Percentiles rank a stretch among this genome's conserved stretches.
phyloP scores from a whole-genome alignment of 2,329 filamentous ascomycete genomes.

The Trematosphaeria pertusa region DNA sequence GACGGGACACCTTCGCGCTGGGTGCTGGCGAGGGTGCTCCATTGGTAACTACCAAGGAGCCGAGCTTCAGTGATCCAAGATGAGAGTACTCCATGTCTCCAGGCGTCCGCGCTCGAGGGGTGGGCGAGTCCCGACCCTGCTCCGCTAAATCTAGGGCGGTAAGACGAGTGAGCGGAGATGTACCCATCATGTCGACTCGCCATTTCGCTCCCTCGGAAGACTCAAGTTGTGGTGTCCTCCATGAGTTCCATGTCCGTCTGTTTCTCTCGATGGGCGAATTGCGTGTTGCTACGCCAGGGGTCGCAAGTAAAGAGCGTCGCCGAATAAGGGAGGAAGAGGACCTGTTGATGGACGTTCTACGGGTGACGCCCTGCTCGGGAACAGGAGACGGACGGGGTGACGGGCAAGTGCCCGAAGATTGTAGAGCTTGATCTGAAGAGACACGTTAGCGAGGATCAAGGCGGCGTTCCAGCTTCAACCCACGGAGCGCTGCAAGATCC shows the following conservation, averaged over 20 bases:
- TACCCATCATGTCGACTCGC: conserved; percentile 31
- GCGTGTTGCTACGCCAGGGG: conserved; percentile 50
- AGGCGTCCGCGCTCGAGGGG: conserved; percentile 47
- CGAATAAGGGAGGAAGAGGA: conserved; percentile 42
- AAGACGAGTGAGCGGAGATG: conserved; percentile 29
- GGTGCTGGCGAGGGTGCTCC: conserved; percentile 55
- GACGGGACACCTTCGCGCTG: conserved; percentile 32
- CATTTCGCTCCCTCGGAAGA: conserved; percentile 40
- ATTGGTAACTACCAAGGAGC: conserved; percentile 56
- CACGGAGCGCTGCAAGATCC: conserved; percentile 54
- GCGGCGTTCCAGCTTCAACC: conserved; percentile 15
- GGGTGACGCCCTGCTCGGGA: conserved; percentile 26
- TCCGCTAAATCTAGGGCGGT: conserved; percentile 29
- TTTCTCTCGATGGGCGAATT: conserved; percentile 38
- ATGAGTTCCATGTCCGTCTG: conserved; percentile 44
- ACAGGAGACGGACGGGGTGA: conserved; percentile 6
- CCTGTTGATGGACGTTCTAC: conserved; percentile 29
- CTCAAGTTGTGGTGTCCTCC: conserved; percentile 33
- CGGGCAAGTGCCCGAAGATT: conserved; percentile 20
- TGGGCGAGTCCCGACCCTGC: conserved; percentile 28
- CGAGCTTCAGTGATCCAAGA: conserved; percentile 50
- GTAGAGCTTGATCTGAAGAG: conserved; percentile 37
- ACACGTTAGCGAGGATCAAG: conserved; percentile 13
- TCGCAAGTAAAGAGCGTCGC: conserved; percentile 48
- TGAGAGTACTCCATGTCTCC: conserved; percentile 52